Base-by-base conservation (phyloP, 192 early-diverging fungal genomes). In the Backusella luteola region DNA sequence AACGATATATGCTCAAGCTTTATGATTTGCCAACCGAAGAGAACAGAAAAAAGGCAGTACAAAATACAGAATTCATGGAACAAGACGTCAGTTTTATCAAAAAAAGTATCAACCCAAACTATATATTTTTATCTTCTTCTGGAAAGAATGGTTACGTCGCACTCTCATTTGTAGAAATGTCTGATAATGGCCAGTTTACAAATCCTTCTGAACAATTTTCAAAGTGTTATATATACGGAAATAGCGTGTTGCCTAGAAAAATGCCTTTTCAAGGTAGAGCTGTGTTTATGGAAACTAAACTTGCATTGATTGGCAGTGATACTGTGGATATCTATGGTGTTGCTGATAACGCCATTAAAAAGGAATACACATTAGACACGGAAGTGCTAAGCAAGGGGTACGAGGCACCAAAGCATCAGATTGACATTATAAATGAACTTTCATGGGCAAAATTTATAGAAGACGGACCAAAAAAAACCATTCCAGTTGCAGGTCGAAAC, bases 281-380 rank as follows among this genome's bases (percentile, higher is more conserved):
- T 32, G 42, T 71, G 8, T 71, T 71, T 29, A 49, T 71, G 23
- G 36, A 71, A 34, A n/a, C 35, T 35, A 26, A 34, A 68, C 67
- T 68, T 1, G 67, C 34, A 6, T 68, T 68, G 35, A 6, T 68
- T 29, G 56, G 56, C 6, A 8, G 9, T 1, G 9, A 14, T 3
- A 26, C 56, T 12, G 21, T 63, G 23, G 56, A 29, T 12, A 63
- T 63, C 26, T 63, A 63, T 26, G 26, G 29, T 14, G 23, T 14
- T 12, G 12, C 9, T 11, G 12, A 63, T 9, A 12, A 12, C 56
- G 9, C 4, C 12, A 3, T 29, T 14, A 63, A 63, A 63, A 63
- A 63, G 23, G 56, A 11, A n/a, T 68, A 34, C 7, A 68, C 67
- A 19, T 12, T 29, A 26, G 15, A 69, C 17, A 26, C 21, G 4